Conservation (phyloP, 345 rosid species). For the Gossypium sturtianum region DNA sequence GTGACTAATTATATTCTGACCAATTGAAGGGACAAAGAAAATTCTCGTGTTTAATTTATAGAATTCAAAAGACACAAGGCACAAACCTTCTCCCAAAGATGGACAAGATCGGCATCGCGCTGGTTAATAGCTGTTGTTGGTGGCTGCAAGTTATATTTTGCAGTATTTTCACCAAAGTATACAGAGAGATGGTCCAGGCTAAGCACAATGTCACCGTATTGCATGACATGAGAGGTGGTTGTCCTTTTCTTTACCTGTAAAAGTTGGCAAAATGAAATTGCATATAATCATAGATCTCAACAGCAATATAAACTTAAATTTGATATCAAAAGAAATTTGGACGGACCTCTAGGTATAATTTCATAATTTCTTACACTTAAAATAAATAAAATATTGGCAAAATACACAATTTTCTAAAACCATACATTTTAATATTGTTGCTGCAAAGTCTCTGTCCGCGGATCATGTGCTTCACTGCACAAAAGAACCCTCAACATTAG, state of each 20-base stretch:
- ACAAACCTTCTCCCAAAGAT: constrained; percentile 92
- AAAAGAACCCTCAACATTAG: not conserved
- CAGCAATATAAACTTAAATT: not conserved
- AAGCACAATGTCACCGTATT: constrained; percentile 69
- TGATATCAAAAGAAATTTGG: not conserved
- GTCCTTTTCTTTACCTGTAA: constrained; percentile 84
- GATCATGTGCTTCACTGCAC: constrained; percentile 79
- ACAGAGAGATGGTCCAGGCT: constrained; percentile 47
- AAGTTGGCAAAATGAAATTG: constrained; percentile 15
- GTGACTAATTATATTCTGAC: not conserved
- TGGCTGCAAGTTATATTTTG: constrained; percentile 69
- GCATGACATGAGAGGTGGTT: constrained; percentile 89
- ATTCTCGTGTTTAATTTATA: not conserved
- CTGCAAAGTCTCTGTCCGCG: constrained; percentile 65
- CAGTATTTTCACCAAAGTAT: constrained; percentile 91
- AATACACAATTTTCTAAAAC: not conserved
- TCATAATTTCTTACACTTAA: too few species aligned
- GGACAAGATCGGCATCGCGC: constrained; percentile 96
- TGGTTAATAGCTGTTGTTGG: constrained; percentile 77
- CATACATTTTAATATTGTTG: constrained; percentile 90
- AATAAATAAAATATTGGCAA: not conserved
- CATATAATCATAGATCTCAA: not conserved
- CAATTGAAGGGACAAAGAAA: not conserved
- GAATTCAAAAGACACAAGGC: not conserved
- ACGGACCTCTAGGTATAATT: not conserved